phyloP scores from a whole-genome alignment of 768 basidiomycete genomes.

The Psilocybe cubensis region DNA sequence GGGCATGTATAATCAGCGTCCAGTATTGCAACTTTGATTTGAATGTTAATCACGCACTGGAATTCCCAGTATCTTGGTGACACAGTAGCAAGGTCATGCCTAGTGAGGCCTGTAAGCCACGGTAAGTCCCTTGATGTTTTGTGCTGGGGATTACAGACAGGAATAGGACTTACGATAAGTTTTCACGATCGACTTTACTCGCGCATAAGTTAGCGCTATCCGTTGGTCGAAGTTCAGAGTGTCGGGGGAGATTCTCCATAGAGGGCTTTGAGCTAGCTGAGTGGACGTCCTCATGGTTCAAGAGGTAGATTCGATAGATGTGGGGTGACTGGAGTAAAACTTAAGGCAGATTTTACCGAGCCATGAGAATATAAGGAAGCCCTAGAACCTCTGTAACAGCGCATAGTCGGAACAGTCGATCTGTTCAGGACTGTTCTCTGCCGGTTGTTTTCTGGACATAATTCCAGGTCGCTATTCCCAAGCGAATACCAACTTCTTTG shows the following conservation, averaged over 20 bases:
- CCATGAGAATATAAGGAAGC: not conserved
- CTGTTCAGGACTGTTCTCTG: too few relatives aligned
- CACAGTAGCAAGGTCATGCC: not conserved
- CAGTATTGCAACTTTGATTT: not conserved
- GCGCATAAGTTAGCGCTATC: constrained; percentile 4
- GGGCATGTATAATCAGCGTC: not conserved
- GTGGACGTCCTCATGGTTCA: constrained; percentile 40
- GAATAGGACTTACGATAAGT: constrained; percentile 4
- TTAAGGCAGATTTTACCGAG: not conserved
- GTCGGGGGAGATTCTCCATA: constrained; percentile 9
- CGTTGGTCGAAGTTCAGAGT: constrained; percentile 8
- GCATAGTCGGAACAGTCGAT: not conserved
- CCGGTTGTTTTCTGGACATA: not conserved
- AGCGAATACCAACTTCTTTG: not conserved
- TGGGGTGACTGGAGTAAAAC: not conserved
- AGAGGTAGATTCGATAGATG: constrained; percentile 26
- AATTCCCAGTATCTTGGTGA: constrained; percentile 1
- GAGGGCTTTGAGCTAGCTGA: constrained; percentile 1
- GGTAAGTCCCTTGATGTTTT: not conserved
- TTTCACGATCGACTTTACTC: constrained; percentile 7
- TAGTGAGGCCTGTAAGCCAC: not conserved
- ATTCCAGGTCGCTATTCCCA: not conserved
- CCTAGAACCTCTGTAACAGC: not conserved
- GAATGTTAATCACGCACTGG: not conserved
- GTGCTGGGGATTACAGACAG: not conserved